phyloP scores from a whole-genome alignment of 2,329 filamentous ascomycete species.

The Neophaeococcomyces aloes region DNA sequence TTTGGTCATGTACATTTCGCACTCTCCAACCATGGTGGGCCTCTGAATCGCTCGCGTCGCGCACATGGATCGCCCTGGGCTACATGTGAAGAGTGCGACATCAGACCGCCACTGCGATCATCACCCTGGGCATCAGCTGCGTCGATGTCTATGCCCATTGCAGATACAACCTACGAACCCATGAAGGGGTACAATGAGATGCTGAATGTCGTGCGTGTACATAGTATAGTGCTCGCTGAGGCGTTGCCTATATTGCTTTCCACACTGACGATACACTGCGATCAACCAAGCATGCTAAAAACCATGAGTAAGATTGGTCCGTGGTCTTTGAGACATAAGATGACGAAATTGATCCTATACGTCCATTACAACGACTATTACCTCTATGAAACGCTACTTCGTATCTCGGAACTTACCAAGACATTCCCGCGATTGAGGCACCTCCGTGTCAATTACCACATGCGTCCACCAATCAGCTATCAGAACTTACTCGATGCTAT shows the following conservation, averaged over 20 bases:
- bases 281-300: not conserved
- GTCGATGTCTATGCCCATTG: too few species aligned
- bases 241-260: not conserved
- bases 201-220: too few species aligned
- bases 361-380: slow-evolving; percentile 2
- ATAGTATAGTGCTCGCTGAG: too few species aligned
- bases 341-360: slow-evolving; percentile 3
- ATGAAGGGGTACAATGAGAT: too few species aligned
- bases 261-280: slow-evolving; percentile 2
- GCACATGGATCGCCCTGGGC: not conserved
- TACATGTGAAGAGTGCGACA: not conserved
- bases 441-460: slow-evolving; percentile 4
- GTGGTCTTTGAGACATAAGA: not conserved
- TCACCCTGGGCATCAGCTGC: too few species aligned
- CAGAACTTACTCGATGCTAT: slow-evolving; percentile 5
- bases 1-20: slow-evolving; percentile 4
- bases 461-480: slow-evolving; percentile 7
- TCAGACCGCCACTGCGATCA: not conserved
- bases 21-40: not conserved
- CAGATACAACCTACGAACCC: too few species aligned
- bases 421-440: slow-evolving; percentile 1
- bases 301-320: not conserved
- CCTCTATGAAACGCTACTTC: not conserved
- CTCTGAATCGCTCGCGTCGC: not conserved
- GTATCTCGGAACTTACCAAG: not conserved